Evolutionary conservation across 2,329 filamentous ascomycete genomes (phyloP).

Genomic region (Aphanocladium album): DNA sequence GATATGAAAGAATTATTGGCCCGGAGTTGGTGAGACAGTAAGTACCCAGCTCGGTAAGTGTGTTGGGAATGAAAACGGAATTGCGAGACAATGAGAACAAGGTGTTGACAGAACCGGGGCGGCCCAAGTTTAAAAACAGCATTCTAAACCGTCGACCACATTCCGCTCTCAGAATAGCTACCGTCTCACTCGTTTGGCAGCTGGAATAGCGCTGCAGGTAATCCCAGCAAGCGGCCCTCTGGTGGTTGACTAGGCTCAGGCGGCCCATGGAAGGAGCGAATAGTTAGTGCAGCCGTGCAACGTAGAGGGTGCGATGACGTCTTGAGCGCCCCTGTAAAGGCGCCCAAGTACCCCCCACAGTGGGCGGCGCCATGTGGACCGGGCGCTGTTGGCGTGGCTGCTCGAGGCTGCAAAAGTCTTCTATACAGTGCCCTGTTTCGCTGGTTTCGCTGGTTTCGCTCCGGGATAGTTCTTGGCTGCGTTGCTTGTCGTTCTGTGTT

Average conservation of each 20-base stretch:
- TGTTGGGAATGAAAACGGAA: slow-evolving; percentile 9
- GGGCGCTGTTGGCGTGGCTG: neutral
- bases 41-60: neutral
- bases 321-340: slow-evolving; percentile 9
- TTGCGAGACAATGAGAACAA: neutral
- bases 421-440: slow-evolving; percentile 12
- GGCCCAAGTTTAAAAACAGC: slow-evolving; percentile 3
- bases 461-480: slow-evolving; percentile 1
- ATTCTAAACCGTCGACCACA: slow-evolving; percentile 3
- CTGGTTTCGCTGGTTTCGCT: slow-evolving; percentile 1
- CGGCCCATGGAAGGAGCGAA: neutral
- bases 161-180: neutral
- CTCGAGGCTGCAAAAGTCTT: neutral
- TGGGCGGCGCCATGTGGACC: slow-evolving; percentile 11
- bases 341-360: slow-evolving; percentile 6
- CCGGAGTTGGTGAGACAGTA: neutral
- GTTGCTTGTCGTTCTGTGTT: neutral
- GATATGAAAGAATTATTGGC: neutral
- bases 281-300: neutral
- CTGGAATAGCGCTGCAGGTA: neutral
- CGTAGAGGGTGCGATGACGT: slow-evolving; percentile 5
- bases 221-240: slow-evolving; percentile 4
- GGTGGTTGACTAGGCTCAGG: neutral
- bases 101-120: neutral
- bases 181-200: neutral